Base-by-base conservation (phyloP, 139 green algal species). In the Picochlorum sp. region DNA sequence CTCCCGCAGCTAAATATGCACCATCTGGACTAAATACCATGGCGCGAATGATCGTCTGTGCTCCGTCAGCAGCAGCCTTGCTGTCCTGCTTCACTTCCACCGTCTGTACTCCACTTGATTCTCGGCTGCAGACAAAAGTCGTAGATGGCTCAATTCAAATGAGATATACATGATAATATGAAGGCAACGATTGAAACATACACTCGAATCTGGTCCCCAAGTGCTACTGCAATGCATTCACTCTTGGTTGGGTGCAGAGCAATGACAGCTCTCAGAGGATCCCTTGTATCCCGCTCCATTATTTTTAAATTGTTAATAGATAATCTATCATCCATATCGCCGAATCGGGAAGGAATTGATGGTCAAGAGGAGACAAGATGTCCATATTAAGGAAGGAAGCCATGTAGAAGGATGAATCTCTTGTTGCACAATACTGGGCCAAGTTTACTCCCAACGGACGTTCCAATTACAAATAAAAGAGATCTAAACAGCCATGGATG, bases 1-100 rank as follows among this genome's bases (percentile, higher is more conserved):
- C 65, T 24, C 68, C 81, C 0, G 78, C 75, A 15, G 85, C 55
- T 30, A 90, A 60, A 31, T 52, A 69, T n/a, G 21, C 14, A 28
- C 58, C 58, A 31, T 23, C 57, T 44, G 23, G 28, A 31, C 37
- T 55, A 20, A 66, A 66, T 21, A 45, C 60, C 15, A 59, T 59
- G 21, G 51, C 9, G 13, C 51, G 20, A 26, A 54, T 54, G 34
- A 41, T 41, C 7, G 8, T 18, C 23, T 21, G 47, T 23, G 7
- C n/a, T 20, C 47, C 47, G 7, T 20, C n/a, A 26, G 47, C 47
- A 26, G 47, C 16, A 26, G 18, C 47, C 47, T 21, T 54, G 34
- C 34, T 41, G 8, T 54, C 47, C 47, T 54, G 47, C 9, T 54
- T 20, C 47, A 26, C n/a, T 3, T 54, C 6, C n/a, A 26, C 47